phyloP scores from a whole-genome alignment of 106 monocot genomes.

The Platanthera zijinensis region DNA sequence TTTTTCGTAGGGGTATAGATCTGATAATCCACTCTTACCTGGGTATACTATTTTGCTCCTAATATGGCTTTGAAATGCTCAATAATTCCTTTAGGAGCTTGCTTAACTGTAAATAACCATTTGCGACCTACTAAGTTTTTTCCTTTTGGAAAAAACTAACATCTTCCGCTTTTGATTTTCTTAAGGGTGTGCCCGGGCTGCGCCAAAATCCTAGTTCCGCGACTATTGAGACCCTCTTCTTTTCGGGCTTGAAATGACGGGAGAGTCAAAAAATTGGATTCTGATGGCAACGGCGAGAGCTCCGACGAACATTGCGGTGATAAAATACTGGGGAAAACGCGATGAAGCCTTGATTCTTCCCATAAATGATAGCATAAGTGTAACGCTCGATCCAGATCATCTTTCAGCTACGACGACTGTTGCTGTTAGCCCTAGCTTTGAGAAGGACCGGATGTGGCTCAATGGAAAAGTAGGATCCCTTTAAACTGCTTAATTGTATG shows the following conservation, averaged over 20 bases:
- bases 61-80: no score
- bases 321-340: constrained; percentile 99
- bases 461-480: constrained; percentile 59
- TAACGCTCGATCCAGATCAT: constrained; percentile 83
- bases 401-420: constrained; percentile 95
- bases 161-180: no score
- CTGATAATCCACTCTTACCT: no score
- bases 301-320: constrained; percentile 97
- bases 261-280: constrained; percentile 41
- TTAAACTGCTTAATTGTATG: not conserved
- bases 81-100: no score
- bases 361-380: constrained; percentile 89
- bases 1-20: no score
- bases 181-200: no score
- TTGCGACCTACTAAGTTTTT: no score
- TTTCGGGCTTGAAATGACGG: constrained; percentile 8
- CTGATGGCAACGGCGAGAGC: constrained; percentile 76
- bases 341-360: constrained; percentile 89
- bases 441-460: constrained; percentile 89
- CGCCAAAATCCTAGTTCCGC: not conserved
- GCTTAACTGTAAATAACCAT: no score
- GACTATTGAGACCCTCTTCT: not conserved
- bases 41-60: no score
- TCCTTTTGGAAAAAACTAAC: no score
- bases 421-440: constrained; percentile 81